Evolutionary conservation across 139 green algal species (phyloP).

Genomic region (Coelastrella sp.): DNA sequence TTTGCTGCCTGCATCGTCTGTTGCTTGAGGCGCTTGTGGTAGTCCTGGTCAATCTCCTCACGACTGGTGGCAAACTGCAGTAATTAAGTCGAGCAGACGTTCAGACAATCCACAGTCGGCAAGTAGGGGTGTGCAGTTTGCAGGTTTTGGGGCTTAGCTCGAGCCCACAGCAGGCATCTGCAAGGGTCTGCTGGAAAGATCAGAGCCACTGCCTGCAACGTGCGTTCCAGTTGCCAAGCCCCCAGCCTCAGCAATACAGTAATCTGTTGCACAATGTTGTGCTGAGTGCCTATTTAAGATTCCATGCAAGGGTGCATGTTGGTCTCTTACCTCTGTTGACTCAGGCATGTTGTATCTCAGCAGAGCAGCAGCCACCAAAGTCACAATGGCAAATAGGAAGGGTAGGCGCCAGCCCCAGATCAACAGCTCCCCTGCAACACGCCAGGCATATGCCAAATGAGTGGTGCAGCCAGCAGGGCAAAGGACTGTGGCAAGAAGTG

Average conservation of each 20-base stretch:
- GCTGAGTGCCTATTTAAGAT: too few species aligned
- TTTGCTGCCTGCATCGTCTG: neutral
- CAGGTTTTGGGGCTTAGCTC: too few species aligned
- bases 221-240: too few species aligned
- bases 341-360: constrained; percentile 54
- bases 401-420: constrained; percentile 56
- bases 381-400: constrained; percentile 43
- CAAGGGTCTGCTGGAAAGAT: too few species aligned
- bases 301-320: neutral
- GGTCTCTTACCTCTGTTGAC: constrained; percentile 12
- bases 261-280: too few species aligned
- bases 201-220: too few species aligned
- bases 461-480: neutral
- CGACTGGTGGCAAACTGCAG: constrained; percentile 35
- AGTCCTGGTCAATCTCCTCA: constrained; percentile 46
- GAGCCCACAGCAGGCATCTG: too few species aligned
- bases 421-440: constrained; percentile 19
- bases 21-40: constrained; percentile 17
- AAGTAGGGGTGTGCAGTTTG: too few species aligned
- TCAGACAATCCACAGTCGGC: too few species aligned
- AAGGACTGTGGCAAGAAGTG: neutral
- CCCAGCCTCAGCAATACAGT: too few species aligned
- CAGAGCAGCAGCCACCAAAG: constrained; percentile 20
- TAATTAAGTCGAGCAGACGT: neutral
- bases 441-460: too few species aligned